Evolutionary conservation across 2,329 filamentous ascomycete genomes (phyloP), one percentile per base, ranked within the genome.

Genomic region (Fusarium clavum): DNA sequence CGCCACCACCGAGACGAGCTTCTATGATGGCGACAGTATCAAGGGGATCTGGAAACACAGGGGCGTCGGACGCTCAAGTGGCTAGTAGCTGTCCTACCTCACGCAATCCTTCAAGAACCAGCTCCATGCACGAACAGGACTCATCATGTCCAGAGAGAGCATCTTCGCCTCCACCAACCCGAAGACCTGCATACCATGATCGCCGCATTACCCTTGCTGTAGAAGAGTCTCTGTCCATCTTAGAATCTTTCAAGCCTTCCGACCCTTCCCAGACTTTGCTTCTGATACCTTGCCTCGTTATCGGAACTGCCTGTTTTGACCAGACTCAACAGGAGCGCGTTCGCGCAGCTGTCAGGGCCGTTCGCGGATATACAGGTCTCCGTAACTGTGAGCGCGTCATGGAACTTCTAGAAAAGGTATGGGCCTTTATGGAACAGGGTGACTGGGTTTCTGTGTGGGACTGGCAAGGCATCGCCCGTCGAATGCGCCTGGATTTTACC

Each of bases 381-480:
- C 82, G 85, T 25, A 90, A 89, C 71, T 85, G 86, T 29, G 85
- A 89, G 67, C 82, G 84, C 14, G 85, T 86, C 5, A 67, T 80
- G 18, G 80, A 87, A 63, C 77, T 91, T 2, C 81, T 91, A 14
- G 85, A 88, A 69, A 84, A 86, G 70, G 81, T 90, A 5, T 91
- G 88, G 88, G 77, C 81, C 24, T 80, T 87, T 24, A 90, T 90
- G 87, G 86, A 85, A 27, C 76, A 78, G 12, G 86, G 84, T 22
- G 86, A 90, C 52, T 90, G 87, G 85, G 72, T 81, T 27, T 82
- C 83, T 20, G 87, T 86, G 10, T 91, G 89, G 89, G 89, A 91
- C 75, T 91, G 88, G 88, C 88, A 90, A 66, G 80, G 81, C 6
- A 82, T 90, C 29, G 87, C 88, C 2, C 78, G 81, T 56, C 74